phyloP scores from a whole-genome alignment of 108 stramenopile genomes.

The Cylindrotheca fusiformis region DNA sequence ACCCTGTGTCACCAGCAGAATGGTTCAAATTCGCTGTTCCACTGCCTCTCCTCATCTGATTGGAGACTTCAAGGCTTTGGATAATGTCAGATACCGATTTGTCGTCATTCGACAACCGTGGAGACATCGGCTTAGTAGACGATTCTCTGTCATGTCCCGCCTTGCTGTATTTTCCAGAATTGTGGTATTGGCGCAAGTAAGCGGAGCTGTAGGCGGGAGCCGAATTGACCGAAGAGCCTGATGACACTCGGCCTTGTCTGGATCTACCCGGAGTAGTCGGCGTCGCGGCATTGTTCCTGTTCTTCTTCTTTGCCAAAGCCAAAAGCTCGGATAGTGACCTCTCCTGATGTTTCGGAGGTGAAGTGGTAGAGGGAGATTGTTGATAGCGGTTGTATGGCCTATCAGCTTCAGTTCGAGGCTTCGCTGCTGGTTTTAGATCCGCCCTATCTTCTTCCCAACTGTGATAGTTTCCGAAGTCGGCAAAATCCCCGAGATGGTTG shows the following conservation, averaged over 20 bases:
- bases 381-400: background rate
- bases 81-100: slow-evolving; percentile 85
- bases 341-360: slow-evolving; percentile 9
- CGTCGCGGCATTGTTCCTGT: slow-evolving; percentile 8
- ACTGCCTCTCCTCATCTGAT: slow-evolving; percentile 39
- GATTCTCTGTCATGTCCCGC: background rate
- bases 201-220: slow-evolving; percentile 69
- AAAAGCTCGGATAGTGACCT: slow-evolving; percentile 46
- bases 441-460: slow-evolving; percentile 13
- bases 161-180: slow-evolving; percentile 25
- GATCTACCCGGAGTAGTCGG: background rate
- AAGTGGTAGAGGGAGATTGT: background rate
- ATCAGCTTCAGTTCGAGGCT: background rate
- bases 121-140: background rate
- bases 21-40: slow-evolving; percentile 3
- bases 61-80: slow-evolving; percentile 60
- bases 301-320: slow-evolving; percentile 52
- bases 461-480: slow-evolving; percentile 23
- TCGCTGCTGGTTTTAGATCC: background rate
- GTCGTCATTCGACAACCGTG: slow-evolving; percentile 8
- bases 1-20: slow-evolving; percentile 29
- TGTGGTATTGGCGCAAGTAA: slow-evolving; percentile 53
- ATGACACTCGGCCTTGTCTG: slow-evolving; percentile 4
- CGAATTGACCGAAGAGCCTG: slow-evolving; percentile 64
- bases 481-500: slow-evolving; percentile 32